phyloP scores from a whole-genome alignment of 1,284 basidiomycete genomes.

The Ustilago nuda region DNA sequence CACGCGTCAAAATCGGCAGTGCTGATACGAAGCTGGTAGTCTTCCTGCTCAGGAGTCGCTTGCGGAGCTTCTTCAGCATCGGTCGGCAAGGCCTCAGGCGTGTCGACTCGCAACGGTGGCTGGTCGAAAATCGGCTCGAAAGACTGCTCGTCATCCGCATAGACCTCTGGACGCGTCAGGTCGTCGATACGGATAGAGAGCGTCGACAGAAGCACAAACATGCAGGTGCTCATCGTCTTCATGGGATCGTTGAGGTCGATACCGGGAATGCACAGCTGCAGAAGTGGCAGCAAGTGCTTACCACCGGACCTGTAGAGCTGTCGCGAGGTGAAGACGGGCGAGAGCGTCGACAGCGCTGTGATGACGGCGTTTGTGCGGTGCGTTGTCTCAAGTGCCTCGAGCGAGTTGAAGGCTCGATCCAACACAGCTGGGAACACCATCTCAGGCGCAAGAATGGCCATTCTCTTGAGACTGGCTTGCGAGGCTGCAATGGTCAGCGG shows the following conservation, averaged over 20 bases:
- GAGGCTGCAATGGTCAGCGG: constrained; percentile 72
- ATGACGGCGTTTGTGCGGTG: constrained; percentile 75
- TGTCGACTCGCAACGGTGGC: constrained; percentile 50
- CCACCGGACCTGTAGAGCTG: constrained; percentile 83
- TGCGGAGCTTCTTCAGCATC: constrained; percentile 14
- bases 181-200: constrained; percentile 87
- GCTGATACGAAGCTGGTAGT: constrained; percentile 73
- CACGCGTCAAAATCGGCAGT: constrained; percentile 86
- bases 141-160: constrained; percentile 46
- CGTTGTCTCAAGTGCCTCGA: constrained; percentile 75
- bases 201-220: constrained; percentile 81
- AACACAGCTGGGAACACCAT: constrained; percentile 92
- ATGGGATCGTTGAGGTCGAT: constrained; percentile 93
- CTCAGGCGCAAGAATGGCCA: constrained; percentile 85
- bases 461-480: constrained; percentile 73
- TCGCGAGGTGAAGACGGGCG: constrained; percentile 82
- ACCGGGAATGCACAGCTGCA: constrained; percentile 90
- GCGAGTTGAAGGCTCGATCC: constrained; percentile 88
- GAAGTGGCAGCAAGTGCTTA: constrained; percentile 86
- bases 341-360: constrained; percentile 84
- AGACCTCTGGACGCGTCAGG: constrained; percentile 72
- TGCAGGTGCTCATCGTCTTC: constrained; percentile 83
- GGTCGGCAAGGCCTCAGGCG: background rate
- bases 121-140: constrained; percentile 26
- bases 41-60: constrained; percentile 70